Evolutionary conservation across 75 land plant species (phyloP).

Genomic region (Larix kaempferi): DNA sequence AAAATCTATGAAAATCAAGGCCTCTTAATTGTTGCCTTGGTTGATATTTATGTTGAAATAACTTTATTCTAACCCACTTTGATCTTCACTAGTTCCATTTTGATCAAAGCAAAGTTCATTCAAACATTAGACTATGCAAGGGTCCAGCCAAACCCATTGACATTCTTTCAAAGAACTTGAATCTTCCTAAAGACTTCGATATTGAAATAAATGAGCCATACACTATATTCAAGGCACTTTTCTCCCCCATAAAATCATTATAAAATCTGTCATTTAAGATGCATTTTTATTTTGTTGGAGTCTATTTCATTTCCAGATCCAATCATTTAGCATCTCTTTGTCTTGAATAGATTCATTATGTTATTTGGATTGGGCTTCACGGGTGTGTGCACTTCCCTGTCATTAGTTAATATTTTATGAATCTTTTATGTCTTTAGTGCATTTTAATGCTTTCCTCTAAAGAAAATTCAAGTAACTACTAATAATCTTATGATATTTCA

Average conservation of each 20-base stretch:
- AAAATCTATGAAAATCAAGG: not conserved
- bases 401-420: not conserved
- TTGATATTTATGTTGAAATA: not conserved
- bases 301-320: too few species aligned
- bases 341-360: not conserved
- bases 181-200: constrained; percentile 76
- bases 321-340: not conserved
- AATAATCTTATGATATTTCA: not conserved
- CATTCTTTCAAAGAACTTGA: constrained; percentile 75
- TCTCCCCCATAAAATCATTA: too few species aligned
- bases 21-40: too few species aligned
- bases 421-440: not conserved
- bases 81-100: constrained; percentile 76
- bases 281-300: too few species aligned
- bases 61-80: not conserved
- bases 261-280: too few species aligned
- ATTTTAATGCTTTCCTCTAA: not conserved
- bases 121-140: constrained; percentile 86
- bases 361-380: not conserved
- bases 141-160: constrained; percentile 96
- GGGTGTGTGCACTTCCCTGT: not conserved
- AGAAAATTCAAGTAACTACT: not conserved
- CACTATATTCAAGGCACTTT: constrained; percentile 81
- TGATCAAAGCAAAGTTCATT: constrained; percentile 95
- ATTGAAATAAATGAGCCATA: constrained; percentile 88